Evolutionary conservation across 148 eudicot genomes (phyloP).

Genomic region (Rhododendron vialii): DNA sequence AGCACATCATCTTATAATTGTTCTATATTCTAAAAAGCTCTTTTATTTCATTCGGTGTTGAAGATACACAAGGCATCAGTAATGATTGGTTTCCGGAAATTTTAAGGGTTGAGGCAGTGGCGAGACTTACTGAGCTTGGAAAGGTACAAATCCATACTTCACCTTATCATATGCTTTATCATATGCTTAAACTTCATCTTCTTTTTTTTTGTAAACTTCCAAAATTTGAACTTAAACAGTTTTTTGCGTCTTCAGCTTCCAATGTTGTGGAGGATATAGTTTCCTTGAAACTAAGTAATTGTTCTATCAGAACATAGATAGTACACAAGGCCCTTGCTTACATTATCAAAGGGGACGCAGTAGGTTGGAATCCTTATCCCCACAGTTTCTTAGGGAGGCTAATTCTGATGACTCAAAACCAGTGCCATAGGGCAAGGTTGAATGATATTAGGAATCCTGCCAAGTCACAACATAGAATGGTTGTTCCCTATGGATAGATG

Average conservation of each 20-base stretch:
- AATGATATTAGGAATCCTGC: neutral
- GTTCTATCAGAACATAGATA: neutral
- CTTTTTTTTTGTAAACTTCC: neutral
- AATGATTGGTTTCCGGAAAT: constrained; percentile 40
- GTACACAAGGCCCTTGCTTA: neutral
- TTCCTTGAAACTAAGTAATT: neutral
- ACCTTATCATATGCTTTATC: neutral
- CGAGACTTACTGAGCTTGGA: constrained; percentile 68
- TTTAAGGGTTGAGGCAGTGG: constrained; percentile 69
- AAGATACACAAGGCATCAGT: constrained; percentile 30
- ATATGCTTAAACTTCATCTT: neutral
- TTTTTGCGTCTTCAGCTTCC: neutral
- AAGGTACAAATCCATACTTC: constrained; percentile 42
- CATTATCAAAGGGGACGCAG: neutral
- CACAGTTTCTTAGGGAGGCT: neutral
- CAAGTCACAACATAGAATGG: neutral
- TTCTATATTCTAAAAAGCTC: neutral
- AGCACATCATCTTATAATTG: neutral
- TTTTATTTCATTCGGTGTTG: constrained; percentile 26
- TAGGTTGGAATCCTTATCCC: neutral
- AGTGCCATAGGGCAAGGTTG: neutral
- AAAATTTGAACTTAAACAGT: neutral
- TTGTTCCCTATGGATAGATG: neutral
- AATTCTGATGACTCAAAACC: neutral
- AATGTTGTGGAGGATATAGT: neutral